Conservation (phyloP, 371 early-diverging fungal genomes). For the Mucor circinelloides region DNA sequence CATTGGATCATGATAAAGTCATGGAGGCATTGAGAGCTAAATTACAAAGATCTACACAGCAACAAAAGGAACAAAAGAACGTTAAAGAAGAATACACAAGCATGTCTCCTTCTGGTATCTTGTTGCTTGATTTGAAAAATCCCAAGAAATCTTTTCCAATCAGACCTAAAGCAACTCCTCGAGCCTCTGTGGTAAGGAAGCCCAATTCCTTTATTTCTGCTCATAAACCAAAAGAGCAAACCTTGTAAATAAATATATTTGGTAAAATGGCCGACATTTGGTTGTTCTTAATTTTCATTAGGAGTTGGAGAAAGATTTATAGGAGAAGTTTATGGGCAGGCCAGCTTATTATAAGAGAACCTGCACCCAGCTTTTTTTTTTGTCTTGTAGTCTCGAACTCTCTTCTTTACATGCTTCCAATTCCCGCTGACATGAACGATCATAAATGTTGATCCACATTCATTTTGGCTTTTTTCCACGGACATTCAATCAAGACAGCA, state of each 20-base stretch:
- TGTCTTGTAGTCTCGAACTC: too few species aligned
- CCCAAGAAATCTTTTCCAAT: constrained; percentile 38
- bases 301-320: too few species aligned
- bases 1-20: constrained; percentile 35
- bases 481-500: not conserved
- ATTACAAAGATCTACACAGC: constrained; percentile 30
- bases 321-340: too few species aligned
- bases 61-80: constrained; percentile 25
- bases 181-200: constrained; percentile 39
- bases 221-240: constrained; percentile 31
- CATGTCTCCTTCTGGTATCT: constrained; percentile 47
- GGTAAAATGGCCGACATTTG: too few species aligned
- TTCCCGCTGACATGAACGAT: too few species aligned
- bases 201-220: constrained; percentile 46
- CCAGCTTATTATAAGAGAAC: too few species aligned
- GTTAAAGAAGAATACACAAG: constrained; percentile 27
- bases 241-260: constrained; percentile 13
- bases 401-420: too few species aligned
- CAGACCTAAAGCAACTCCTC: constrained; percentile 20
- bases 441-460: not conserved
- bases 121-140: constrained; percentile 47
- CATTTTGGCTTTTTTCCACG: not conserved
- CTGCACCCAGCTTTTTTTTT: too few species aligned
- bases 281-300: too few species aligned
- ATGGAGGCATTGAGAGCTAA: constrained; percentile 42